Conservation (phyloP, 2,329 filamentous ascomycete species). For the Curvularia sp. region DNA sequence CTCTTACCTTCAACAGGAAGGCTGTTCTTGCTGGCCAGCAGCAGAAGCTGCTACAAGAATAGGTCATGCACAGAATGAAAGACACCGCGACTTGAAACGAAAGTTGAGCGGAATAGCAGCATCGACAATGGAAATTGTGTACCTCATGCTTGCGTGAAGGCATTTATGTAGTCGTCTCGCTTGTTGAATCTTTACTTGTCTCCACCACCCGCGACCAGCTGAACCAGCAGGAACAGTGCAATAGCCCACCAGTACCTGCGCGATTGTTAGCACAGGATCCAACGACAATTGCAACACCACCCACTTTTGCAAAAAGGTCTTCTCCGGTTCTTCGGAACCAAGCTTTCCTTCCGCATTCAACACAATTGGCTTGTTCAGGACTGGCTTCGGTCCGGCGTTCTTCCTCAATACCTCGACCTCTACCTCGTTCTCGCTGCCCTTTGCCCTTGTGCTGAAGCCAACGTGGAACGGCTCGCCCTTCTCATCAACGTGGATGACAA, state of each 20-base stretch:
- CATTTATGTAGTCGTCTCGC: neutral
- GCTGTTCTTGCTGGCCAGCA: neutral
- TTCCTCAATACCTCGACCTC: slow-evolving; percentile 53
- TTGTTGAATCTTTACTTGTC: slow-evolving; percentile 15
- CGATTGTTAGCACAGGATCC: slow-evolving; percentile 18
- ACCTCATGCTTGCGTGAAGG: neutral
- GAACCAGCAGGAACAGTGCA: slow-evolving; percentile 56
- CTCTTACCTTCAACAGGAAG: slow-evolving; percentile 5
- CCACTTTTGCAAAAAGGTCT: slow-evolving; percentile 60
- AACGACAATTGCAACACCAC: slow-evolving; percentile 22
- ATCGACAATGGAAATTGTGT: neutral
- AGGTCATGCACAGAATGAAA: neutral
- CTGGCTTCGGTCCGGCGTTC: slow-evolving; percentile 50
- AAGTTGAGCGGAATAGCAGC: neutral
- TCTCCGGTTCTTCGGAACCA: slow-evolving; percentile 55
- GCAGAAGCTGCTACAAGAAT: neutral
- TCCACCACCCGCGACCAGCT: slow-evolving; percentile 54
- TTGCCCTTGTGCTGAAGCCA: slow-evolving; percentile 51
- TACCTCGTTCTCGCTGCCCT: slow-evolving; percentile 46
- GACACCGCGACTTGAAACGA: neutral
- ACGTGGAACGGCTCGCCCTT: slow-evolving; percentile 55
- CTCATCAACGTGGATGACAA: slow-evolving; percentile 54
- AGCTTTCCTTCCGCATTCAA: slow-evolving; percentile 64
- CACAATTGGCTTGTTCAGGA: slow-evolving; percentile 61
- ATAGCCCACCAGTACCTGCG: slow-evolving; percentile 60